A percentile compares a stretch with the other conserved stretches of the same genome.
These are phyloP conservation scores for Globisporangium recalcitrans DNA, from an alignment of 352 stramenopile genomes.

Conservation along the genomic window DNA sequence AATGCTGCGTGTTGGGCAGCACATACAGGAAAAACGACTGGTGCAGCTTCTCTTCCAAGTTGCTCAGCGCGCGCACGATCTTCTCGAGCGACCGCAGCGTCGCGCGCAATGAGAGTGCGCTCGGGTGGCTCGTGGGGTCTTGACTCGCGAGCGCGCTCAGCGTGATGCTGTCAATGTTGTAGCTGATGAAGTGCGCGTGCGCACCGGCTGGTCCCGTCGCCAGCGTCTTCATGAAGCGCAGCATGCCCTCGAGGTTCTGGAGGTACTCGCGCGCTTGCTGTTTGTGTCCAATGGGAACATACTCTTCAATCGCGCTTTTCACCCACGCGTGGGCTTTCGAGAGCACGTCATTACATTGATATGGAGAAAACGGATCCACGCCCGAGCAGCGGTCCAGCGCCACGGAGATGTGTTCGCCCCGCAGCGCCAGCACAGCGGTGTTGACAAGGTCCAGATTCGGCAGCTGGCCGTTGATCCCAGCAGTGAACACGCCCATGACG, in stretches of 20 bases:
- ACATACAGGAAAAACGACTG: conserved; percentile 88
- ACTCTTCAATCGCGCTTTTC: background rate
- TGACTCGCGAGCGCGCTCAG: conserved; percentile 31
- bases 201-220: conserved; percentile 52
- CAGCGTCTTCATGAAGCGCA: conserved; percentile 79
- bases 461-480: conserved; percentile 79
- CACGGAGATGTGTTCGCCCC: conserved; percentile 38
- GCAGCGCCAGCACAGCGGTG: conserved; percentile 49
- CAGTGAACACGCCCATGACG: conserved; percentile 51
- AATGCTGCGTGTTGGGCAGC: conserved; percentile 59
- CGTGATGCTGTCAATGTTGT: conserved; percentile 85
- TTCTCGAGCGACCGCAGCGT: conserved; percentile 58
- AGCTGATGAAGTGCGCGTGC: conserved; percentile 78
- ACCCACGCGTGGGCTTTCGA: conserved; percentile 6
- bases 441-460: conserved; percentile 87
- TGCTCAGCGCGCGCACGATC: conserved; percentile 75
- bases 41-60: conserved; percentile 85
- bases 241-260: conserved; percentile 51
- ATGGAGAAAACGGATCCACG: conserved; percentile 9
- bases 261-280: conserved; percentile 35
- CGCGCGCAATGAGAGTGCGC: conserved; percentile 25
- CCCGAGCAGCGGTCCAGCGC: conserved; percentile 41
- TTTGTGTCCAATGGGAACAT: conserved; percentile 19
- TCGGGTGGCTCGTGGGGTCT: conserved; percentile 11
- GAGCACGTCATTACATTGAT: conserved; percentile 9